Evolutionary conservation across 768 basidiomycete genomes (phyloP).

Genomic region (Gymnopilus junonius): DNA sequence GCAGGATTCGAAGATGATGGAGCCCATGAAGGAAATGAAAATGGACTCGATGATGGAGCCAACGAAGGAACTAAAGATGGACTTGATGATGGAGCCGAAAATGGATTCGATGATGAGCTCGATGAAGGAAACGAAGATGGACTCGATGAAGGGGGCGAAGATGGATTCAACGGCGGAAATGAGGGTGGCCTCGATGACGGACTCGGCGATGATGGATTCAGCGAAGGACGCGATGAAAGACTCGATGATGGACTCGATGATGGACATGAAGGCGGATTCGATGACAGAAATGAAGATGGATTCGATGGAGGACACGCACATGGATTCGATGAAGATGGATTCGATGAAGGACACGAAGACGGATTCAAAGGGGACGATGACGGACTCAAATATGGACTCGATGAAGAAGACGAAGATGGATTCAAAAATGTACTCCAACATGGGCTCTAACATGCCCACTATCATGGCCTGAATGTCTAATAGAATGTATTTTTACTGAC

Average conservation of each 20-base stretch:
- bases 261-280: background rate
- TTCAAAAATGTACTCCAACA: background rate
- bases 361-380: too few relatives aligned
- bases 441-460: background rate
- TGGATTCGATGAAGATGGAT: background rate
- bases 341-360: background rate
- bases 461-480: background rate
- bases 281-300: too few relatives aligned
- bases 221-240: too few relatives aligned
- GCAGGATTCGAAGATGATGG: background rate
- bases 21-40: background rate
- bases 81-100: too few relatives aligned
- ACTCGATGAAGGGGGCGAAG: too few relatives aligned
- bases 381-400: too few relatives aligned
- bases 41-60: background rate
- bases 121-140: too few relatives aligned
- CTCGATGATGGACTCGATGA: background rate
- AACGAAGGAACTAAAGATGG: background rate
- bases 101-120: too few relatives aligned
- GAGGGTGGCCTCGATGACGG: too few relatives aligned
- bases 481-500: background rate
- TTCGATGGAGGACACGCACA: too few relatives aligned
- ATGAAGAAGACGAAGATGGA: background rate
- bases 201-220: too few relatives aligned
- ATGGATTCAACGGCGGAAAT: constrained; percentile 1